Conservation (phyloP, 2,329 filamentous ascomycete species). For the Lojkania enalia region DNA sequence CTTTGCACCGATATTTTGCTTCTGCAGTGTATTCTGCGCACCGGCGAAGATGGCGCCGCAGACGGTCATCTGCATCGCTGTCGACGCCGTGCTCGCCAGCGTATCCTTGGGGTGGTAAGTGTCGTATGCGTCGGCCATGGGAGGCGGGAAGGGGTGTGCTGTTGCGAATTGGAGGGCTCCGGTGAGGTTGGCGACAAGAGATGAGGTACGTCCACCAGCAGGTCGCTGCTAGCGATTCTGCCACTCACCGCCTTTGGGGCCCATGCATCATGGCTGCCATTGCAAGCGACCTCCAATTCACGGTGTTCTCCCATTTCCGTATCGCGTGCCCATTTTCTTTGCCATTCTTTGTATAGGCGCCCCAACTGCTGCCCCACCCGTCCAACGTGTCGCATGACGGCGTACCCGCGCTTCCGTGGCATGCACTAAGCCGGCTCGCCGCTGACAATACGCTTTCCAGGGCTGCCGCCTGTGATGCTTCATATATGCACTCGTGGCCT, state of each 20-base stretch:
- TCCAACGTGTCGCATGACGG: not conserved
- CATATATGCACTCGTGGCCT: constrained; percentile 6
- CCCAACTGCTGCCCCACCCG: not conserved
- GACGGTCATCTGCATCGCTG: constrained; percentile 65
- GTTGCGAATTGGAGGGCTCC: constrained; percentile 22
- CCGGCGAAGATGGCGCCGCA: constrained; percentile 74
- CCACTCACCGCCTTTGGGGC: constrained; percentile 3
- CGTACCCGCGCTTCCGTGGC: constrained; percentile 13
- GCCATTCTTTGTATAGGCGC: not conserved
- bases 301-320: not conserved
- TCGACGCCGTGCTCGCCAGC: constrained; percentile 66
- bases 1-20: constrained; percentile 77
- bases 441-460: constrained; percentile 1
- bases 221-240: no score
- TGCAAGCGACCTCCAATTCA: not conserved
- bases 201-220: no score
- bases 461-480: constrained; percentile 14
- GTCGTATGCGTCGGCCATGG: constrained; percentile 40
- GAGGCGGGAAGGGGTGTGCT: constrained; percentile 23
- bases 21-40: constrained; percentile 83
- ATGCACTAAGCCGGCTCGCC: not conserved
- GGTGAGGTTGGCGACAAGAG: constrained; percentile 8
- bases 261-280: not conserved
- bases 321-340: not conserved
- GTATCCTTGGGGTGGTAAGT: constrained; percentile 75